phyloP scores from a whole-genome alignment of 768 basidiomycete genomes.

The Leccinum aurantiacum region DNA sequence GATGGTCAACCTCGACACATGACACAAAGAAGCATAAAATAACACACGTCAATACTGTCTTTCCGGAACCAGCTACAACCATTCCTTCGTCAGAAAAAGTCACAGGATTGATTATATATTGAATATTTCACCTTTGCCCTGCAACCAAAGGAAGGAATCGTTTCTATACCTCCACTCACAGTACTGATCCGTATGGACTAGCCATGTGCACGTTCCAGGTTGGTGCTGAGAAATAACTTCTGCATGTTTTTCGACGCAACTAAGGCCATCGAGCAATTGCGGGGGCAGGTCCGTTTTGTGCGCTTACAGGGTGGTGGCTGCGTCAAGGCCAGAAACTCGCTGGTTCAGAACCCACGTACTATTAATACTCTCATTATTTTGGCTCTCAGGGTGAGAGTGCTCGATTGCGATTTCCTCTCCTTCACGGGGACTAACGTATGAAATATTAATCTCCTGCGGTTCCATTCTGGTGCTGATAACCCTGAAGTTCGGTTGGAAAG shows the following conservation, averaged over 20 bases:
- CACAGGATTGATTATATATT: not conserved
- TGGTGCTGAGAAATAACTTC: not conserved
- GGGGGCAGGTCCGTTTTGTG: not conserved
- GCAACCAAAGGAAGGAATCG: slow-evolving; percentile 9
- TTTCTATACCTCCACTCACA: not conserved
- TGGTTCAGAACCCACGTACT: not conserved
- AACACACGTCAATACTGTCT: slow-evolving; percentile 16
- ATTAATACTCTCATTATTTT: not conserved
- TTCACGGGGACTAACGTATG: not conserved
- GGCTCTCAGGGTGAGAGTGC: not conserved
- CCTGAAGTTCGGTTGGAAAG: not conserved
- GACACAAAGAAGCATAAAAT: not conserved
- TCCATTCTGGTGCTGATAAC: not conserved
- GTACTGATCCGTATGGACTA: not conserved
- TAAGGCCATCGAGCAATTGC: slow-evolving; percentile 1
- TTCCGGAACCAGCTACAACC: slow-evolving; percentile 18
- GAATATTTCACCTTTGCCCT: slow-evolving; percentile 2
- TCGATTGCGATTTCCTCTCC: not conserved
- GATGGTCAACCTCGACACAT: not conserved
- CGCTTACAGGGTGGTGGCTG: not conserved
- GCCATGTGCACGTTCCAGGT: slow-evolving; percentile 9
- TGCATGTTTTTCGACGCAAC: not conserved
- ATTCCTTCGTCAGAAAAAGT: not conserved
- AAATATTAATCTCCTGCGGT: not conserved
- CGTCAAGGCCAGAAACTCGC: not conserved